Conservation (phyloP, 2,329 filamentous ascomycete genomes). For the Exophiala sp. region DNA sequence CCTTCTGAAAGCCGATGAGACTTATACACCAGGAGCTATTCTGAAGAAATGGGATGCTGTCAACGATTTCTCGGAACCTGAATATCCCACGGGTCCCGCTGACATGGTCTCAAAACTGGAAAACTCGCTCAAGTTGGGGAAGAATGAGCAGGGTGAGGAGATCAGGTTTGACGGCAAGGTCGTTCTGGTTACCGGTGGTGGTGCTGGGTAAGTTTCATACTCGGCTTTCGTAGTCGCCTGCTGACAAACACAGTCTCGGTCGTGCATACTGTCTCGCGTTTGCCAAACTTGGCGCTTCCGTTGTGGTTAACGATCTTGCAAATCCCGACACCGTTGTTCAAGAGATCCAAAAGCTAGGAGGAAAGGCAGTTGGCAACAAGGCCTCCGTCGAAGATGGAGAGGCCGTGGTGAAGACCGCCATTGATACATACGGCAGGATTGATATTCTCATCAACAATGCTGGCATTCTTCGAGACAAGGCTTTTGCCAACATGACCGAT, state of each 20-base stretch:
- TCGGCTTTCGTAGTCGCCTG: constrained; percentile 5
- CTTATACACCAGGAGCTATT: constrained; percentile 80
- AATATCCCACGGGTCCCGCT: constrained; percentile 75
- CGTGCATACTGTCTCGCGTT: constrained; percentile 85
- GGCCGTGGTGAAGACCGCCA: constrained; percentile 81
- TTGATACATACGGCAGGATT: constrained; percentile 87
- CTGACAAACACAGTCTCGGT: constrained; percentile 59
- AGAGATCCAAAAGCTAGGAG: constrained; percentile 85
- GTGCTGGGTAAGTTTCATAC: constrained; percentile 56
- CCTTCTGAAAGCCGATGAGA: constrained; percentile 80
- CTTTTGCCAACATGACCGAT: constrained; percentile 96
- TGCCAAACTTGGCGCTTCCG: constrained; percentile 71
- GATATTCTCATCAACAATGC: constrained; percentile 98
- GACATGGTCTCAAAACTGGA: constrained; percentile 85
- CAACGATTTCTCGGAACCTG: constrained; percentile 74
- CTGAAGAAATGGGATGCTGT: constrained; percentile 86
- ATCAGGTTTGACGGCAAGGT: constrained; percentile 80
- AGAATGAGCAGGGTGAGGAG: constrained; percentile 65
- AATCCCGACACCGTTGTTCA: constrained; percentile 85
- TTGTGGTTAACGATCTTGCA: constrained; percentile 94
- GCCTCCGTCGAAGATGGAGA: constrained; percentile 91
- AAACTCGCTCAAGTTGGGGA: constrained; percentile 69
- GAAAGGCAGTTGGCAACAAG: constrained; percentile 87
- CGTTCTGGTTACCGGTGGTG: constrained; percentile 79
- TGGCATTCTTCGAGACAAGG: constrained; percentile 95